Evolutionary conservation across 2,329 filamentous ascomycete genomes (phyloP).

Genomic region (Samsoniella hepiali): DNA sequence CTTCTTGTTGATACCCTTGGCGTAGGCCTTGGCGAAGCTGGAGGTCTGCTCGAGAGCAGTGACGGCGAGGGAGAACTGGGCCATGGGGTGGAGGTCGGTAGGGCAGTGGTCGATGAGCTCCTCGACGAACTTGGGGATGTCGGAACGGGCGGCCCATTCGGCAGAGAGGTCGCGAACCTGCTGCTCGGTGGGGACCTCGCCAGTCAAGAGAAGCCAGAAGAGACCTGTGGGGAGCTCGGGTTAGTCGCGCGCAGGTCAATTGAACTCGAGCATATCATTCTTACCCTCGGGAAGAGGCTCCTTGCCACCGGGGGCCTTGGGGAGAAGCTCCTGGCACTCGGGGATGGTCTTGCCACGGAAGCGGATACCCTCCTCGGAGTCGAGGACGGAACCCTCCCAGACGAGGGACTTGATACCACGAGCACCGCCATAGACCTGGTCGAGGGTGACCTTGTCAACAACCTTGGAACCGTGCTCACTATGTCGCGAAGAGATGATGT

Average conservation of each 20-base stretch:
- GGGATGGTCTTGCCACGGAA: constrained; percentile 99
- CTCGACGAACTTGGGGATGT: constrained; percentile 96
- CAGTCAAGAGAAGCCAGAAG: constrained; percentile 99
- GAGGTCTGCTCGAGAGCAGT: constrained; percentile 98
- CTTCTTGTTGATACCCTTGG: constrained; percentile 98
- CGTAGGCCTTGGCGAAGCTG: constrained; percentile 96
- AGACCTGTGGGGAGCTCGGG: constrained; percentile 57
- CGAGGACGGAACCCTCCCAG: constrained; percentile 98
- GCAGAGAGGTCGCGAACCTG: constrained; percentile 97
- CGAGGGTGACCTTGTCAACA: constrained; percentile 94
- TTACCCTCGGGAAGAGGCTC: constrained; percentile 93
- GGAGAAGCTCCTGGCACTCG: constrained; percentile 95
- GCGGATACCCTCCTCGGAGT: constrained; percentile 97
- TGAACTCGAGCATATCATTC: constrained; percentile 18
- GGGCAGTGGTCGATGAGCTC: constrained; percentile 99
- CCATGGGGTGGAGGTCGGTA: constrained; percentile 98
- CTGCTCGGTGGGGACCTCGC: constrained; percentile 95
- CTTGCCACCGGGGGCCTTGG: constrained; percentile 93
- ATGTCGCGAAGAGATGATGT: constrained; percentile 19
- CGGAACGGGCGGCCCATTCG: constrained; percentile 97
- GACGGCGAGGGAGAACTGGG: constrained; percentile 96
- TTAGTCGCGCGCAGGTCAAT: neutral
- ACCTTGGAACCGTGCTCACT: constrained; percentile 96
- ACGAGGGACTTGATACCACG: constrained; percentile 98
- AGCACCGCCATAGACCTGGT: constrained; percentile 99